Base-by-base conservation (phyloP, 2,329 filamentous ascomycete species). In the Xylariaceae sp. region DNA sequence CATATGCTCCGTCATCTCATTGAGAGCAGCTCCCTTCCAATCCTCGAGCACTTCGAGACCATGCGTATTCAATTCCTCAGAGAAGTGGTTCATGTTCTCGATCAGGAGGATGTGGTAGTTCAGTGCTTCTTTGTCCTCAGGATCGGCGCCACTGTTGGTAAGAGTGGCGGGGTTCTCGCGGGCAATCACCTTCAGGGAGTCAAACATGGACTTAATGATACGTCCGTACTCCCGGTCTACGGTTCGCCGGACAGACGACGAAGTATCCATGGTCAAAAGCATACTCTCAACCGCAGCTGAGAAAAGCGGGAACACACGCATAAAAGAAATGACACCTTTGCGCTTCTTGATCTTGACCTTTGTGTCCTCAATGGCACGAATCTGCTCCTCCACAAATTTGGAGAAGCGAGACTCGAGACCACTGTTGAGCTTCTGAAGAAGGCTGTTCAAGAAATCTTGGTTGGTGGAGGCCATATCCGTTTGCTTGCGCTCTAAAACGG, bases 301-400 rank as follows among this genome's bases (percentile, higher is more conserved):
- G 75, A 97, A 97, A 60, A 87, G 80, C 0, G 93, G 94, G 78
- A 97, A 97, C 47, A 93, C 88, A 64, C 90, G 89, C 78, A 97
- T 93, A 74, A 97, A 97, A 13, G 88, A 87, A 68, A 97, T 97
- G 58, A 99, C 90, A 9, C 94, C 93, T 77, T 95, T 97, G 66
- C 94, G 88, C 80, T 97, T 97, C 80, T 96, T 97, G 75, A 97
- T 92, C 79, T 97, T 97, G 73, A 99, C 93, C 75, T 97, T 97
- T 45, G 92, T 97, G 62, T 97, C 94, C 75, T 97, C 94, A 64
- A 97, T 96, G 4, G 92, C 92, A 30, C 90, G 89, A 60, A 97
- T 89, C 73, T 99, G 94, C 64, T 96, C 91, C 66, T 97, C 93
- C 7, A 97, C 86, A 68, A 97, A 97, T 63, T 90, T 91, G 62